Base-by-base conservation (phyloP, 2,329 filamentous ascomycete species). In the Hymenoscyphus fructigenus region DNA sequence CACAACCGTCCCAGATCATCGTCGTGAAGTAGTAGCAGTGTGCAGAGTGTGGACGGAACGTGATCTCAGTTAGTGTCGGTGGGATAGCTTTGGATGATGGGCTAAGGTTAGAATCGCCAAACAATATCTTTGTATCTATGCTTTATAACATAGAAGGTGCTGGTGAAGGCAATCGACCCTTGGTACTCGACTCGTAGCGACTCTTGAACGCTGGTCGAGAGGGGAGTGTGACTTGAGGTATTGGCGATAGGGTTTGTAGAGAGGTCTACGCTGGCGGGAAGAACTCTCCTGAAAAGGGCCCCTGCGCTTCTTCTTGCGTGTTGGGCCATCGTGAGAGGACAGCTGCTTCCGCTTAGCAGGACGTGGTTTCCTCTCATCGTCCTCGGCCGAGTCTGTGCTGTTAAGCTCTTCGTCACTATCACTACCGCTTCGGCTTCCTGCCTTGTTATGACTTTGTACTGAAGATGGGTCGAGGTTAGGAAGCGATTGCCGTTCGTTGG, bases 21-120 rank as follows among this genome's bases (percentile, higher is more conserved):
- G 60, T 60, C 10, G 57, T 63, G n/a, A 68, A 69, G 55, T 57
- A 66, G 44, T 50, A 68, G 60, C 50, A 68, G 57, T 65, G 20
- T 65, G 14, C 1, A 41, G 67, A 66, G 57, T 67, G 26, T 34
- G n/a, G 60, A 63, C 64, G 36, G 56, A 67, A 68, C 36, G 56
- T 68, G 57, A 68, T 34, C 59, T 68, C 29, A 29, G 38, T 64
- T 23, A 67, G 60, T 15, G 61, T 64, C 32, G 56, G 63, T 17
- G 28, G 56, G 15, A 3, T 41, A 12, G 44, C 59, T 56, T 50
- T 38, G 20, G 63, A 65, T 32, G 34, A 29, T 29, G 3, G 28
- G 5, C 28, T 29, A 29, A 29, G 28, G 28, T 5, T 29, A 29
- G 28, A 29, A 5, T 29, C 5, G 28, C 5, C 5, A 29, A 29